Evolutionary conservation across 2,329 filamentous ascomycete genomes (phyloP).

Genomic region (Magnaporthiopsis rhizophila): DNA sequence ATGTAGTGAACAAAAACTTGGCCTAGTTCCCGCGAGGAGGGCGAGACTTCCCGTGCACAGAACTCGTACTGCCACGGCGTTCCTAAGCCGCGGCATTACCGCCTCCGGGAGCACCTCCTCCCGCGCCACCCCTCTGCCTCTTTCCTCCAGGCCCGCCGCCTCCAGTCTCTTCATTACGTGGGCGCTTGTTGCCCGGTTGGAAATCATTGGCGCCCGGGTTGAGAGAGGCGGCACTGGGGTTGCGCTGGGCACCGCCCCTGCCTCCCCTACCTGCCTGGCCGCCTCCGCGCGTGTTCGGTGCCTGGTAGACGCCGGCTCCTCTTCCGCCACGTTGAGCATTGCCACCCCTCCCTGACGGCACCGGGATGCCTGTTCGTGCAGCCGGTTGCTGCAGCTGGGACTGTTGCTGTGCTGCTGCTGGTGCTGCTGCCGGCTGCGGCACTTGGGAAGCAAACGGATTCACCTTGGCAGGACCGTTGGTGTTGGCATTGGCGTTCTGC

Average conservation of each 20-base stretch:
- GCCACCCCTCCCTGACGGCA: conserved; percentile 16
- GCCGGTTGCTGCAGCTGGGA: conserved; percentile 11
- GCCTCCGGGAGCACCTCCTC: conserved; percentile 10
- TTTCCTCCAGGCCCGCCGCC: conserved; percentile 26
- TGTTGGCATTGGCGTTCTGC: background rate
- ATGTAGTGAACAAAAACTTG: background rate
- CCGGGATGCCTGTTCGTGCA: conserved; percentile 15
- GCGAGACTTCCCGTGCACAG: background rate
- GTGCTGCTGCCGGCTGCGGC: conserved; percentile 11
- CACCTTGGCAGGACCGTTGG: background rate
- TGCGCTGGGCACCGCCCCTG: conserved; percentile 24
- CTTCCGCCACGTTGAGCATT: conserved; percentile 16
- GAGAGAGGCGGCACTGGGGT: conserved; percentile 32
- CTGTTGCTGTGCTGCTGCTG: conserved; percentile 9
- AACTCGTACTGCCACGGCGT: background rate
- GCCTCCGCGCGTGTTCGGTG: conserved; percentile 18
- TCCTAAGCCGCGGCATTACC: conserved; percentile 1
- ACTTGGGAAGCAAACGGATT: conserved; percentile 16
- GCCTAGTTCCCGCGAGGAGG: background rate
- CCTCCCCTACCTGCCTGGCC: conserved; percentile 16
- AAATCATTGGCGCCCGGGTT: conserved; percentile 43
- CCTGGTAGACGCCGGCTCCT: conserved; percentile 16
- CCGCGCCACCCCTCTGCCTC: conserved; percentile 26
- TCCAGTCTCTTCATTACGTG: conserved; percentile 38
- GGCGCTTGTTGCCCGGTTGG: conserved; percentile 46